phyloP scores from a whole-genome alignment of 345 rosid species.

The Arabis alpina region DNA sequence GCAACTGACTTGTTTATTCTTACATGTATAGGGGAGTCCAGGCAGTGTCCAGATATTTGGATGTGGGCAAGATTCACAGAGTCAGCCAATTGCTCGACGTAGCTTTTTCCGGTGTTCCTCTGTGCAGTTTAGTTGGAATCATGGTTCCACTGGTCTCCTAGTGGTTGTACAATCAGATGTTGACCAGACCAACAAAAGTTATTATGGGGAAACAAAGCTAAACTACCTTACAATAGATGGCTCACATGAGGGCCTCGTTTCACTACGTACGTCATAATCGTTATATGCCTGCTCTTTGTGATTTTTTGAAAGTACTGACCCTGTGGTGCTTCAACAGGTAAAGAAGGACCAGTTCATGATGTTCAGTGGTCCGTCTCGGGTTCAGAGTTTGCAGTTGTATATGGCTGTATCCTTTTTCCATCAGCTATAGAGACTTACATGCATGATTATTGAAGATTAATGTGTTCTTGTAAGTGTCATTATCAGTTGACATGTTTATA shows the following conservation, averaged over 20 bases:
- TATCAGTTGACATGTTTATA: not conserved
- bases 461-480: not conserved
- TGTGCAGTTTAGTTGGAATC: slow-evolving; percentile 85
- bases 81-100: slow-evolving; percentile 76
- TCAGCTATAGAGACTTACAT: slow-evolving; percentile 16
- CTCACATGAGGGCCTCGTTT: slow-evolving; percentile 82
- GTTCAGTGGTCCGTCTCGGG: slow-evolving; percentile 96
- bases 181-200: slow-evolving; percentile 95
- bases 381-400: slow-evolving; percentile 91
- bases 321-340: slow-evolving; percentile 59
- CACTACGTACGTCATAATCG: slow-evolving; percentile 70
- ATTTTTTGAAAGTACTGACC: slow-evolving; percentile 41
- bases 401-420: slow-evolving; percentile 89
- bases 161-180: slow-evolving; percentile 90
- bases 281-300: slow-evolving; percentile 10
- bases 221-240: slow-evolving; percentile 90
- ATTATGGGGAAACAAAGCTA: slow-evolving; percentile 92
- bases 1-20: slow-evolving; percentile 22
- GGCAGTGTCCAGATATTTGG: slow-evolving; percentile 92
- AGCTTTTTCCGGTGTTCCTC: slow-evolving; percentile 89
- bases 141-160: slow-evolving; percentile 86
- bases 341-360: slow-evolving; percentile 97
- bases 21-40: slow-evolving; percentile 74
- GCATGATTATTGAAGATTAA: not conserved
- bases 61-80: slow-evolving; percentile 63